Conservation (phyloP, 31 red algal genomes). For the Bonnemaisonia californica region DNA sequence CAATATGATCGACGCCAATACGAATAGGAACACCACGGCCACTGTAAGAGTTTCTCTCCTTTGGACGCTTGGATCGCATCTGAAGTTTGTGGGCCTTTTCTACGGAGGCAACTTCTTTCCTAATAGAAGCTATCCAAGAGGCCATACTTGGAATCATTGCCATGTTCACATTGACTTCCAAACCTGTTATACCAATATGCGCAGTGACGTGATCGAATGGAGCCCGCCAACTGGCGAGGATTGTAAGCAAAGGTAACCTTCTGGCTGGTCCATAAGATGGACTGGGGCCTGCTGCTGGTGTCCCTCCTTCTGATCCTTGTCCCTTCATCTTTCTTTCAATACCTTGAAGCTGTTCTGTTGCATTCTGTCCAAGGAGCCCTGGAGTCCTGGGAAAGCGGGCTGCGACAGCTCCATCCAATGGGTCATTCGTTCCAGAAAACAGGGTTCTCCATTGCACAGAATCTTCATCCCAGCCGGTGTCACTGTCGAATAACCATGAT, state of each 20-base stretch:
- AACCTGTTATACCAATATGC: conserved; percentile 32
- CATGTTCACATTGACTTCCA: conserved; percentile 50
- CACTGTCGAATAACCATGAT: conserved; percentile 28
- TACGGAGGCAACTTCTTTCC: background rate
- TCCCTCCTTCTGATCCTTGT: background rate
- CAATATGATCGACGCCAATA: conserved; percentile 10
- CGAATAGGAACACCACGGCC: background rate
- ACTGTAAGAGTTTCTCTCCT: background rate
- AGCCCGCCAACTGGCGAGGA: conserved; percentile 15
- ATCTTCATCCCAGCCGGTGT: background rate
- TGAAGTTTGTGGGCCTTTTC: background rate
- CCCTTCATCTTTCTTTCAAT: too few species aligned
- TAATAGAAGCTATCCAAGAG: conserved; percentile 36
- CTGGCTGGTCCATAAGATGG: background rate
- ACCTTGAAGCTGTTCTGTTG: background rate
- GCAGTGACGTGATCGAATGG: conserved; percentile 45
- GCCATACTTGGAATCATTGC: conserved; percentile 37
- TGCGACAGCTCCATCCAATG: background rate
- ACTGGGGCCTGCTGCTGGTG: background rate
- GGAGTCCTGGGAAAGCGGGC: background rate
- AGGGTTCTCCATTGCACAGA: conserved; percentile 30
- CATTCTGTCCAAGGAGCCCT: background rate
- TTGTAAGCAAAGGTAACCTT: background rate
- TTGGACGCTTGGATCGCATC: background rate
- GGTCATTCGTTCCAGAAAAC: background rate